phyloP scores from a whole-genome alignment of 1,284 basidiomycete genomes.

The Pseudozyma tsukubaensis region DNA sequence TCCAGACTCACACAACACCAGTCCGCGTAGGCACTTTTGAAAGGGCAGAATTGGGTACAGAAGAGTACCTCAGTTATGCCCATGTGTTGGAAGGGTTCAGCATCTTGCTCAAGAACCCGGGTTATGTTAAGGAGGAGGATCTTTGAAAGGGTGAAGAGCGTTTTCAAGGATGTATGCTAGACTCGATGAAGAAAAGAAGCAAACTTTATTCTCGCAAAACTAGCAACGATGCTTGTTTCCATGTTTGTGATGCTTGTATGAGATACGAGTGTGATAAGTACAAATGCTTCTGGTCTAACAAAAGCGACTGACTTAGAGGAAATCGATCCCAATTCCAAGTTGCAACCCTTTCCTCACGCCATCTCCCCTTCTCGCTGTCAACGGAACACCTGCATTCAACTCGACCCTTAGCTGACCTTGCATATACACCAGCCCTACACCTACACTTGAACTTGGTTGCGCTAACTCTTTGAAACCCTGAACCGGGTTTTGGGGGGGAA shows the following conservation, averaged over 20 bases:
- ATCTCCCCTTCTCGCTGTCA: conserved; percentile 83
- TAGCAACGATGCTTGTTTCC: neutral
- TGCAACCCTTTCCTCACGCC: conserved; percentile 83
- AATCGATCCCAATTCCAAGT: conserved; percentile 83
- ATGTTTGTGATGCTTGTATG: neutral
- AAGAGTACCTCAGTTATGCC: conserved; percentile 92
- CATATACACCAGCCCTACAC: conserved; percentile 89
- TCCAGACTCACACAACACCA: conserved; percentile 90
- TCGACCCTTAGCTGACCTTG: conserved; percentile 87
- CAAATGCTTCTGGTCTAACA: neutral
- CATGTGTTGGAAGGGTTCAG: conserved; percentile 70
- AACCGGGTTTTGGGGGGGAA: conserved; percentile 54
- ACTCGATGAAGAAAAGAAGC: neutral
- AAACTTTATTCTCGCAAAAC: no score
- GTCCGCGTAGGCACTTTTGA: conserved; percentile 93
- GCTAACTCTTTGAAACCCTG: conserved; percentile 4
- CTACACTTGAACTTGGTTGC: conserved; percentile 77
- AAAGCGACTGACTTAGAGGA: conserved; percentile 2
- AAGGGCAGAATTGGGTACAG: conserved; percentile 93
- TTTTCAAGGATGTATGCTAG: conserved; percentile 4
- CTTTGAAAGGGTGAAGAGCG: conserved; percentile 12
- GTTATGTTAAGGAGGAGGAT: conserved; percentile 67
- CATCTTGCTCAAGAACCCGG: conserved; percentile 70
- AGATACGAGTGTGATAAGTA: neutral
- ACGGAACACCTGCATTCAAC: conserved; percentile 89